Conservation (phyloP, 495 filamentous ascomycete species). For the Chaetomium fimeti region DNA sequence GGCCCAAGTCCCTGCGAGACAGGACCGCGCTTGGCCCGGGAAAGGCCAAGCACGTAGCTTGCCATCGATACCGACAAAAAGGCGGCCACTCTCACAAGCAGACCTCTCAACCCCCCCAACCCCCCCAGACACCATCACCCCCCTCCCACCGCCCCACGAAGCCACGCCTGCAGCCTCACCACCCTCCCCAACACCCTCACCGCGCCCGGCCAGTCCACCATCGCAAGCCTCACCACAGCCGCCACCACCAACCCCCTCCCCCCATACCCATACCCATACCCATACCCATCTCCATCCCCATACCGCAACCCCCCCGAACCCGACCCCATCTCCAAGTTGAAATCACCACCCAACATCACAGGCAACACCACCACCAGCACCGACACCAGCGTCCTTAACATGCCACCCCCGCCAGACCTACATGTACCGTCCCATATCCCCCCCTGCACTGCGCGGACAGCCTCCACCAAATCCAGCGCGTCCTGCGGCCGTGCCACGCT, state of each 20-base stretch:
- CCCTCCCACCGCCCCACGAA: neutral
- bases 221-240: slow-evolving; percentile 15
- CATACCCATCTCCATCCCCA: no score
- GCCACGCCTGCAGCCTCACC: slow-evolving; percentile 18
- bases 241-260: slow-evolving; percentile 16
- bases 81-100: no score
- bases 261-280: neutral
- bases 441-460: slow-evolving; percentile 7
- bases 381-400: slow-evolving; percentile 9
- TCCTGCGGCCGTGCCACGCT: neutral
- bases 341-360: no score
- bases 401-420: neutral
- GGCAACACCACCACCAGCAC: slow-evolving; percentile 12
- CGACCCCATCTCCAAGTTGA: no score
- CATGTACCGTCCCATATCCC: slow-evolving; percentile 10
- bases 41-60: no score
- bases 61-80: no score
- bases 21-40: no score
- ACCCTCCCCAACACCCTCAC: slow-evolving; percentile 7
- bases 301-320: no score
- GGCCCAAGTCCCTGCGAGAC: no score
- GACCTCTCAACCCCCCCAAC: no score
- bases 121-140: neutral
- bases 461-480: slow-evolving; percentile 6
- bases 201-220: slow-evolving; percentile 12